Evolutionary conservation across 495 filamentous ascomycete species (phyloP).

Genomic region (Copromyces sp.): DNA sequence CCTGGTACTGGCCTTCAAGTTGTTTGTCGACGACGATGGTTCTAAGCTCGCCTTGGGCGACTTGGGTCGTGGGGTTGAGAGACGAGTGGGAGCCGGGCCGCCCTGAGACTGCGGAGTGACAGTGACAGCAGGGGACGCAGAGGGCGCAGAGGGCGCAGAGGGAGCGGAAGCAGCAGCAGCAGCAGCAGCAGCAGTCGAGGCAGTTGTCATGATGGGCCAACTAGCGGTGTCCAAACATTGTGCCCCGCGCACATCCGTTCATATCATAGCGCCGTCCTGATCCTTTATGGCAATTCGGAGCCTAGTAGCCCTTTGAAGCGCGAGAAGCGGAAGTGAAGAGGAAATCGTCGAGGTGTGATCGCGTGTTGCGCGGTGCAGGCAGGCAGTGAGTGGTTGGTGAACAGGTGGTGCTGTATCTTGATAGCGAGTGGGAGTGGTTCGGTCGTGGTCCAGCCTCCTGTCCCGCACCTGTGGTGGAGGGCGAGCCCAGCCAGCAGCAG

Average conservation of each 20-base stretch:
- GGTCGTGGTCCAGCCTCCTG: neutral
- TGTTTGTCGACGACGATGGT: neutral
- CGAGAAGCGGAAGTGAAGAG: neutral
- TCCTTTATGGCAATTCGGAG: neutral
- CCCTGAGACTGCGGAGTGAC: slow-evolving; percentile 10
- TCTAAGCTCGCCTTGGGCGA: slow-evolving; percentile 6
- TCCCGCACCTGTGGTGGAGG: neutral
- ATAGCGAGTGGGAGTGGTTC: neutral
- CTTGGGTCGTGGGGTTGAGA: slow-evolving; percentile 20
- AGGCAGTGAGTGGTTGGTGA: neutral
- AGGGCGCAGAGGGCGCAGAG: neutral
- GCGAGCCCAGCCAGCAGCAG: neutral
- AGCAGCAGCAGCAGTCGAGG: neutral
- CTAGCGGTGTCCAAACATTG: neutral
- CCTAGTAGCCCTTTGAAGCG: neutral
- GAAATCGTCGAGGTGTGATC: neutral
- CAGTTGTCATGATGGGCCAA: slow-evolving; percentile 1
- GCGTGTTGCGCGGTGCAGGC: neutral
- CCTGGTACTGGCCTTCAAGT: neutral
- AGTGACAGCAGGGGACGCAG: slow-evolving; percentile 4
- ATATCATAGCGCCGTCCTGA: neutral
- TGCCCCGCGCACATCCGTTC: neutral
- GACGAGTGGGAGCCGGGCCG: slow-evolving; percentile 13
- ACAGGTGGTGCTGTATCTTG: neutral
- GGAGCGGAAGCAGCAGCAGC: neutral